Evolutionary conservation across 2,329 filamentous ascomycete species (phyloP), one percentile per base, ranked within the genome.

Genomic region (Lasiodiplodia sp.): DNA sequence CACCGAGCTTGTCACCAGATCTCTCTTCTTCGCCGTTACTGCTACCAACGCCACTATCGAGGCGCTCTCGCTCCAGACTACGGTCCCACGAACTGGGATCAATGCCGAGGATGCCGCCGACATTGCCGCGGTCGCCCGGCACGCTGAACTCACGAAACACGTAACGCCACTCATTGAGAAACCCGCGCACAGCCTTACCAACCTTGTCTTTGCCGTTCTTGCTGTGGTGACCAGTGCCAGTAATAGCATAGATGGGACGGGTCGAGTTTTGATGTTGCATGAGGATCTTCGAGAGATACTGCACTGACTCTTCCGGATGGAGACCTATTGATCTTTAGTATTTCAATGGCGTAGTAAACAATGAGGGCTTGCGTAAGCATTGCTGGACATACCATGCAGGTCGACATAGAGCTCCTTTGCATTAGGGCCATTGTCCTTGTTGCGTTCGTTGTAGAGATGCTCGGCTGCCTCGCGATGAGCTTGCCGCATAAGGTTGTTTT

Each of bases 141-240:
- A 97, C 94, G 47, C 92, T 96, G 80, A 99, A 99, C 81, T 99
- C 96, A 67, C 95, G 91, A 81, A 95, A 99, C 0, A 93, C 92
- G 78, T 97, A 99, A 71, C 93, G 89, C 94, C 94, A 97, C 78
- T 98, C 95, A 77, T 95, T 96, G 67, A 99, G 84, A 82, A 96
- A 98, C 72, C 88, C 89, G 67, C 96, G 91, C 71, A 98, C 90
- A 1, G 94, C 94, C 82, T 97, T 97, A 77, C 95, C 95, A 44
- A 99, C 93, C 82, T 99, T 99, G 81, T 99, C 96, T 80, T 98
- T 98, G 75, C 96, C 95, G 77, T 97, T 97, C 84, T 98, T 98
- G 79, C 93, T 97, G 81, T 99, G 96, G 76, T 98, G 94, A 3
- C 95, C 96, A 0, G 95, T 98, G 55, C 96, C 96, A 1, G 94